Evolutionary conservation across 2,329 filamentous ascomycete genomes (phyloP).

Genomic region (Macrophomina pseudophaseolina): DNA sequence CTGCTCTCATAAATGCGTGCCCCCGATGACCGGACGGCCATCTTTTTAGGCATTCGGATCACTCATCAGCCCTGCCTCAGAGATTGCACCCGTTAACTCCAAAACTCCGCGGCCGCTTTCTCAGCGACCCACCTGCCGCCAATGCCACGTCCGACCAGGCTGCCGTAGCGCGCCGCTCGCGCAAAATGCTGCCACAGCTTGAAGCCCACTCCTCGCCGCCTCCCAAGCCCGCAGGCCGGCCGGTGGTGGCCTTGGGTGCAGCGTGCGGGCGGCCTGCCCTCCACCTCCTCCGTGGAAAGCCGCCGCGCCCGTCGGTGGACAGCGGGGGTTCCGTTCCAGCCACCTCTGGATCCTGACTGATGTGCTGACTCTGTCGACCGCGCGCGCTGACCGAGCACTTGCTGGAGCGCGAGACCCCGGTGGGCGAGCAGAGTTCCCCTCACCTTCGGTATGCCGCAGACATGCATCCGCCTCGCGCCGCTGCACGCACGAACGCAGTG

Average conservation of each 20-base stretch:
- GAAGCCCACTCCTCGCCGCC: neutral
- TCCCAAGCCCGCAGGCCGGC: conserved; percentile 1
- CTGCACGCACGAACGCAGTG: neutral
- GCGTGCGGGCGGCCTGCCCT: neutral
- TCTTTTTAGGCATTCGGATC: conserved; percentile 15
- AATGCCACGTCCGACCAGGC: conserved; percentile 23
- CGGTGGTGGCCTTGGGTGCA: conserved; percentile 21
- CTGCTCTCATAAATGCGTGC: neutral
- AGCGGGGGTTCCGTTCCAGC: conserved; percentile 14
- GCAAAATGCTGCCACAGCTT: neutral
- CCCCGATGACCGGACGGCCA: conserved; percentile 24
- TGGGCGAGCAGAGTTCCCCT: conserved; percentile 5
- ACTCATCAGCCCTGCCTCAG: conserved; percentile 19
- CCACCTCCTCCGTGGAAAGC: neutral
- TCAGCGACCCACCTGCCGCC: conserved; percentile 11
- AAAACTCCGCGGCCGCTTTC: conserved; percentile 23
- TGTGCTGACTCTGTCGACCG: conserved; percentile 12
- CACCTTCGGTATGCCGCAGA: conserved; percentile 13
- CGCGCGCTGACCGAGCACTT: conserved; percentile 13
- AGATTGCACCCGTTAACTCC: conserved; percentile 27
- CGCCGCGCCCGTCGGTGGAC: conserved; percentile 1
- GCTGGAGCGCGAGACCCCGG: neutral
- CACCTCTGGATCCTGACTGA: neutral
- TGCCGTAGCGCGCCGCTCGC: conserved; percentile 4
- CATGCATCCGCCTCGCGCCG: neutral